Evolutionary conservation across 768 basidiomycete genomes (phyloP), one percentile per base, ranked within the genome.

Genomic region (Boletus pseudo-olivaceus): DNA sequence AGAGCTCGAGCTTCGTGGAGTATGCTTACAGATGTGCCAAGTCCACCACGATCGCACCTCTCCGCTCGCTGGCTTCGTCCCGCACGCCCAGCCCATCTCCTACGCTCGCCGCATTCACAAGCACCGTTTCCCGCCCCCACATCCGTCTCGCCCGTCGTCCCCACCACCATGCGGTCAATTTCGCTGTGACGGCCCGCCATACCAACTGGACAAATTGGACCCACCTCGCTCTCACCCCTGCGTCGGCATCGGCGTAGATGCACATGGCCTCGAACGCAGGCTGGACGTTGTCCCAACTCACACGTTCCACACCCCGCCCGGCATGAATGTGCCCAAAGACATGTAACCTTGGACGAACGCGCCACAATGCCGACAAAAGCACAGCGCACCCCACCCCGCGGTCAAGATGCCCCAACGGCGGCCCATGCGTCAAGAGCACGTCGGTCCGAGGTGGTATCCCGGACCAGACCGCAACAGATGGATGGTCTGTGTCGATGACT

Each of bases 261-360:
- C 58, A 65, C 2, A 74, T 43, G 8, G 65, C 55, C 48, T 75
- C 72, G 34, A 63, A 75, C 23, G 58, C 62, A 30, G 29, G 52
- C 59, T 74, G 69, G 4, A 63, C 65, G 8, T 52, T 46, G 37
- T 62, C 62, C 76, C 76, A 78, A 17, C 38, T 44, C 10, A 73
- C 54, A 9, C 34, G 26, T 51, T 75, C 69, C 12, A 71, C 48
- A 8, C 76, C 78, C 35, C 72, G 52, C 2, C 51, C 72, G 12
- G 60, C 65, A 38, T 79, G 77, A 6, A 77, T 73, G 47, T 78
- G 78, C 1, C 78, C 76, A 59, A 72, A 77, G 5, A 78, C 67
- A 40, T 74, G 71, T n/a, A 75, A 26, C 47, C 58, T 49, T 1
- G 76, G 78, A 29, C 66, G 62, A 15, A 75, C 58, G 10, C 61